These are phyloP conservation scores for Priceomyces medius DNA, from an alignment of 805 yeast genomes.

Conservation along the genomic window DNA sequence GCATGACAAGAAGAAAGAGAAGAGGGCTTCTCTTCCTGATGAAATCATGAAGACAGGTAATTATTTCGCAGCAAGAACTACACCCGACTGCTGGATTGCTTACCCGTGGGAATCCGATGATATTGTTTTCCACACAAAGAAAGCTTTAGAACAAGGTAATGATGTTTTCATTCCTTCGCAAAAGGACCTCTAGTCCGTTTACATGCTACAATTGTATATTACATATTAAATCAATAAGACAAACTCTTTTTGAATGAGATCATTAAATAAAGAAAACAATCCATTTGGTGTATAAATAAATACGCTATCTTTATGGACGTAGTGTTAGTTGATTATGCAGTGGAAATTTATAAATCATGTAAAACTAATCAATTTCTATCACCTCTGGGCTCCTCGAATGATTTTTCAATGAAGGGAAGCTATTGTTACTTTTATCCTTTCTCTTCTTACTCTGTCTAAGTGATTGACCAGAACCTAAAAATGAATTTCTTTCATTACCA, in stretches of 20 bases:
- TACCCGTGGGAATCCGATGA: conserved; percentile 85
- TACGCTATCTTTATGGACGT: neutral
- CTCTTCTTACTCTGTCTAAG: conserved; percentile 71
- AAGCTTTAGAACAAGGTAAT: conserved; percentile 73
- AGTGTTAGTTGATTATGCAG: neutral
- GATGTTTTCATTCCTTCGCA: conserved; percentile 50
- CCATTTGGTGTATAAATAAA: neutral
- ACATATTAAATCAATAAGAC: neutral
- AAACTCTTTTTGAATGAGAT: neutral
- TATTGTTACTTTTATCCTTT: conserved; percentile 48
- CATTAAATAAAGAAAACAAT: neutral
- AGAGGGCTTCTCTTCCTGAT: conserved; percentile 68
- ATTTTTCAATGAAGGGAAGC: conserved; percentile 56
- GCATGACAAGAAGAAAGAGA: conserved; percentile 72
- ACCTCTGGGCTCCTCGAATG: conserved; percentile 72
- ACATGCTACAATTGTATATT: neutral
- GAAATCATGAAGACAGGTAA: conserved; percentile 57
- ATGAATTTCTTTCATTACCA: conserved; percentile 34
- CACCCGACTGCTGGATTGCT: conserved; percentile 82
- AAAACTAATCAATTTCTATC: conserved; percentile 67
- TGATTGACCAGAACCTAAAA: conserved; percentile 71
- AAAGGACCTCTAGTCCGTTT: conserved; percentile 6
- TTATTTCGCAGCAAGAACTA: conserved; percentile 72
- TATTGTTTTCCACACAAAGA: conserved; percentile 68
- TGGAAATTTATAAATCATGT: neutral